Evolutionary conservation across 2,329 filamentous ascomycete genomes (phyloP).

Genomic region (Ceratocystis alfenasii): DNA sequence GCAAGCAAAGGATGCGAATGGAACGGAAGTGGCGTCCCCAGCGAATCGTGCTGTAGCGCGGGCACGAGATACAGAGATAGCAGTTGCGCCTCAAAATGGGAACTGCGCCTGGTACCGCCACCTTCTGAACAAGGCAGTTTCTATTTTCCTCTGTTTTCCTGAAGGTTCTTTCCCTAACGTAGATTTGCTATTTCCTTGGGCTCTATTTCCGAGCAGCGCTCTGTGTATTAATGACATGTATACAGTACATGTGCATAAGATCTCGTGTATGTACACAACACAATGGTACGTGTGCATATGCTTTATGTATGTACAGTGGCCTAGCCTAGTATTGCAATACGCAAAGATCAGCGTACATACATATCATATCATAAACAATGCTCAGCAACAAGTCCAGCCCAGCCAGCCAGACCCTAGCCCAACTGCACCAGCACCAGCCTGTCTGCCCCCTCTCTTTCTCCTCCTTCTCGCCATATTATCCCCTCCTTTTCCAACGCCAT

Average conservation of each 20-base stretch:
- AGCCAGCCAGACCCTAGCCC: background rate
- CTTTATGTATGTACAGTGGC: no score
- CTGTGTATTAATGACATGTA: background rate
- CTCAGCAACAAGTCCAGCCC: background rate
- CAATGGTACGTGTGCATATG: no score
- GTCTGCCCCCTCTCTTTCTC: background rate
- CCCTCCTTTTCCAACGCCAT: no score
- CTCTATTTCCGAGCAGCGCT: background rate
- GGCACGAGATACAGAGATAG: background rate
- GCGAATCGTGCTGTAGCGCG: background rate
- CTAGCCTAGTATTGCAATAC: no score
- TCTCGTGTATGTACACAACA: no score
- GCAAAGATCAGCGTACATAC: no score
- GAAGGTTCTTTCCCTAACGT: background rate
- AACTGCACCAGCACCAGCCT: background rate
- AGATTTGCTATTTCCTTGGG: background rate
- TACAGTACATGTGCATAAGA: no score
- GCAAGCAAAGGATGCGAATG: background rate
- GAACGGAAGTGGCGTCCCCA: background rate
- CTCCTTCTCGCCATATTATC: background rate
- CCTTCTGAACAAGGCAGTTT: background rate
- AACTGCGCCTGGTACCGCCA: background rate
- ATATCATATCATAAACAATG: no score
- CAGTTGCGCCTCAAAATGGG: background rate
- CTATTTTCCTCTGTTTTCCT: background rate